A percentile compares a stretch with the other conserved stretches of the same genome.
Evolutionary conservation across 208 protist genomes (phyloP).

Genomic region (Acanthamoeba divionensis): DNA sequence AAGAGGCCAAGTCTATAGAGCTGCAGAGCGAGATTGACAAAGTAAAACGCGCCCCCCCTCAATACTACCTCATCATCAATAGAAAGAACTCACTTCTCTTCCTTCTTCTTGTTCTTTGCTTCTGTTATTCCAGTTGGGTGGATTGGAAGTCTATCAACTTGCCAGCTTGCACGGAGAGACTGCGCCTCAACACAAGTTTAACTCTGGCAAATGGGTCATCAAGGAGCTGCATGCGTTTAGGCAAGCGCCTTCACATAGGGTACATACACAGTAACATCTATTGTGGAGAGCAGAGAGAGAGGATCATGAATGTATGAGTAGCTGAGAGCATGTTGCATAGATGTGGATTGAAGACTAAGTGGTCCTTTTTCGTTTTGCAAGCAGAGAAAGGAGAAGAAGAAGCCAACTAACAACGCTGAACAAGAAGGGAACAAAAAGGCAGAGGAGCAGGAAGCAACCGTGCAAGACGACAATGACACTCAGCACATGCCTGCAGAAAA

Average conservation of each 20-base stretch:
- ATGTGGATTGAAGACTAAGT: too few relatives aligned
- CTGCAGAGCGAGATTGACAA: background rate
- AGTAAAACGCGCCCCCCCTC: background rate
- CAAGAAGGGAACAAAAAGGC: background rate
- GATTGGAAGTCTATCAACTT: background rate
- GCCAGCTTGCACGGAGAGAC: background rate
- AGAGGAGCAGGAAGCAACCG: background rate
- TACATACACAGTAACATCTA: too few relatives aligned
- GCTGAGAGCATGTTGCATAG: too few relatives aligned
- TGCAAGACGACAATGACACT: background rate
- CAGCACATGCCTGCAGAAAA: background rate
- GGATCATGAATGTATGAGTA: too few relatives aligned
- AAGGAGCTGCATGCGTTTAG: background rate
- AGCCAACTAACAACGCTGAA: too few relatives aligned
- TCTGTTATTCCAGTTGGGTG: background rate
- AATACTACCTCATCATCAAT: background rate
- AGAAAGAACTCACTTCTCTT: too few relatives aligned
- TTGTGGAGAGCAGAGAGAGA: too few relatives aligned
- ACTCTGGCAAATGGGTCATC: background rate
- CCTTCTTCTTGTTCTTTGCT: too few relatives aligned
- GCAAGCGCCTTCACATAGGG: too few relatives aligned
- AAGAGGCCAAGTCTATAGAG: background rate
- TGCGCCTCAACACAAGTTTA: slow-evolving; percentile 20
- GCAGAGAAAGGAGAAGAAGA: background rate
- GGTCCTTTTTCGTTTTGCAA: too few relatives aligned